A percentile compares a stretch with the other conserved stretches of the same genome.
Evolutionary conservation across 371 early-diverging fungal genomes (phyloP).

Genomic region (Mortierella sp.): DNA sequence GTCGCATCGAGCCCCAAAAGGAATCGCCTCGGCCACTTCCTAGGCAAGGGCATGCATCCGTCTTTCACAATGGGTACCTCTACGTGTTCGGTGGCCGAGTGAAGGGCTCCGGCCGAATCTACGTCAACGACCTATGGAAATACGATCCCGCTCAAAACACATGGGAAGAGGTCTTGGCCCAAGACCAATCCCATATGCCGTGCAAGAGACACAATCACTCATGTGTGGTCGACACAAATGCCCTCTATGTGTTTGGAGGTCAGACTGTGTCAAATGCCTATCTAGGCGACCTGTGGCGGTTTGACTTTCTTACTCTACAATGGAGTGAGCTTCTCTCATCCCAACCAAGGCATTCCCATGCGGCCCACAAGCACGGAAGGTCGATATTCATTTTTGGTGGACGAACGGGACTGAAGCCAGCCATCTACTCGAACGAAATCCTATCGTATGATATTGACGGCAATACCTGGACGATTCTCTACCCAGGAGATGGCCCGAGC

Average conservation of each 20-base stretch:
- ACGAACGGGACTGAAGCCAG: constrained; percentile 35
- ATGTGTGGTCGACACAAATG: constrained; percentile 18
- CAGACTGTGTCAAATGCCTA: constrained; percentile 25
- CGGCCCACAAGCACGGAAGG: constrained; percentile 16
- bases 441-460: constrained; percentile 26
- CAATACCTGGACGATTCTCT: constrained; percentile 12
- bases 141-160: constrained; percentile 15
- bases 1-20: constrained; percentile 11
- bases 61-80: constrained; percentile 27
- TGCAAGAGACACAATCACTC: constrained; percentile 29
- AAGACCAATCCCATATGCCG: constrained; percentile 7
- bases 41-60: constrained; percentile 35
- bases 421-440: constrained; percentile 36
- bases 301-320: constrained; percentile 27
- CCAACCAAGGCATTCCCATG: constrained; percentile 32
- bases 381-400: constrained; percentile 29
- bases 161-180: constrained; percentile 20
- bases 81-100: constrained; percentile 39
- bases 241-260: constrained; percentile 33
- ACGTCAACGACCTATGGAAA: constrained; percentile 34
- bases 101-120: constrained; percentile 31
- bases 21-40: constrained; percentile 20
- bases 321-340: constrained; percentile 30
- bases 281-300: constrained; percentile 35
- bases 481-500: constrained; percentile 10